A percentile compares a stretch with the other conserved stretches of the same genome.
These are phyloP conservation scores for Scenedesmus sp. DNA, from an alignment of 163 green algal species.

Conservation along the genomic window DNA sequence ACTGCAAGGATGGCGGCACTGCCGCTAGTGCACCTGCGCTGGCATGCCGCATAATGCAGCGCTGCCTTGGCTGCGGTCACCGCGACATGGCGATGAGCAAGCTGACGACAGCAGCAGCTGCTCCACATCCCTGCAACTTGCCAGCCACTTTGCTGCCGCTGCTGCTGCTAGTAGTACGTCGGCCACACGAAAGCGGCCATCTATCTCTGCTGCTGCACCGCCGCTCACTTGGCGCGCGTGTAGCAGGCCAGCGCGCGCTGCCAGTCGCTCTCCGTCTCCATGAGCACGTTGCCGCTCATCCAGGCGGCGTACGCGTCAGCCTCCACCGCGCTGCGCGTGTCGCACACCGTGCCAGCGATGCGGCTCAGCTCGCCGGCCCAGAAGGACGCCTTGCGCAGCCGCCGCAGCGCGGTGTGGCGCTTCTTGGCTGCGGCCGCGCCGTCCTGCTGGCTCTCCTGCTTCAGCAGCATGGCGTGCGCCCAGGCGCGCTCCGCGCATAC, in stretches of 20 bases:
- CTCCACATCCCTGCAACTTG: background rate
- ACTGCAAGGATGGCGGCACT: too few relatives aligned
- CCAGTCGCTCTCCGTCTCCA: constrained; percentile 84
- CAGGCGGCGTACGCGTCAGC: constrained; percentile 80
- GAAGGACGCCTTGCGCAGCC: constrained; percentile 64
- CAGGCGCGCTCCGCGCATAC: constrained; percentile 87
- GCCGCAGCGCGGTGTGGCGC: constrained; percentile 69
- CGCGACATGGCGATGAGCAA: too few relatives aligned
- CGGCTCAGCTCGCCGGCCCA: constrained; percentile 59
- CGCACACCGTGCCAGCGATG: constrained; percentile 49
- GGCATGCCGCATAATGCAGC: too few relatives aligned
- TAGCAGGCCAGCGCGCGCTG: constrained; percentile 74
- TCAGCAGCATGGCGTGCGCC: constrained; percentile 84
- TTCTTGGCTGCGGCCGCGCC: constrained; percentile 52
- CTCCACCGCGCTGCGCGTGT: constrained; percentile 75
- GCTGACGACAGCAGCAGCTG: too few relatives aligned
- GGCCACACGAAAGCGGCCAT: too few relatives aligned
- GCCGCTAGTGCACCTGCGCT: too few relatives aligned
- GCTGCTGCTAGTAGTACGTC: too few relatives aligned
- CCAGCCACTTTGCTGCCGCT: background rate
- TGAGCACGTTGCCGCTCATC: constrained; percentile 76
- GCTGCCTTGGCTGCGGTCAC: background rate
- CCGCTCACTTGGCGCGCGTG: constrained; percentile 69
- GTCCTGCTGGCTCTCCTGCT: constrained; percentile 62
- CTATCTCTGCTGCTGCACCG: background rate